These are phyloP conservation scores for Trichophyton schoenleinii DNA, from an alignment of 2,329 filamentous ascomycete genomes.

Conservation along the genomic window DNA sequence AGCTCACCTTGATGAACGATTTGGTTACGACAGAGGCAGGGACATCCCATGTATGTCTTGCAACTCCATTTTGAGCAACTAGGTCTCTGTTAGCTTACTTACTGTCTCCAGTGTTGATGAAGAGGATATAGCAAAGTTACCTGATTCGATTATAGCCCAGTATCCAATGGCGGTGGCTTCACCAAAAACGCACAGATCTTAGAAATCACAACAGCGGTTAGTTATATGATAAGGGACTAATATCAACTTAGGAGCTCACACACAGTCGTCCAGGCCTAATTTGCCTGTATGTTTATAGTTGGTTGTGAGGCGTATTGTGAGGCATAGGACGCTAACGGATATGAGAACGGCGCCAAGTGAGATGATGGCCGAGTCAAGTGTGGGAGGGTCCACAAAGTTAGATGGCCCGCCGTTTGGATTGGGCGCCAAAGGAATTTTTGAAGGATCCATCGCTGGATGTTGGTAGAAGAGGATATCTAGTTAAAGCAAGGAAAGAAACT, in stretches of 20 bases:
- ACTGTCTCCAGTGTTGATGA: neutral
- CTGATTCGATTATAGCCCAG: neutral
- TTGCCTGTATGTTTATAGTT: neutral
- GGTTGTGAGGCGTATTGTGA: neutral
- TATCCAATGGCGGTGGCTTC: neutral
- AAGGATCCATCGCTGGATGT: neutral
- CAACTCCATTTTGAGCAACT: neutral
- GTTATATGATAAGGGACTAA: neutral
- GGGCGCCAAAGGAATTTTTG: neutral
- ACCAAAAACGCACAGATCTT: neutral
- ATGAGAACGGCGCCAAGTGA: neutral
- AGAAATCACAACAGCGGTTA: neutral
- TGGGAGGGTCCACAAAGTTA: neutral
- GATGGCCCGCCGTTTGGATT: neutral
- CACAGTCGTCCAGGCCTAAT: neutral
- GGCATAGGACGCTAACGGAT: neutral
- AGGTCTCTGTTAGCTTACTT: neutral
- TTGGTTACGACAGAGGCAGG: neutral
- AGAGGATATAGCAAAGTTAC: neutral
- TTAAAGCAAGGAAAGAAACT: neutral
- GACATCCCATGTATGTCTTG: neutral
- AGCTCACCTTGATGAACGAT: conserved; percentile 1
- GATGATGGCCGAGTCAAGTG: neutral
- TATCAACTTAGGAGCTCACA: neutral
- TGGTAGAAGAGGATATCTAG: neutral